These are phyloP conservation scores for Cardamine resedifolia DNA, from an alignment of 345 rosid genomes.

Conservation along the genomic window DNA sequence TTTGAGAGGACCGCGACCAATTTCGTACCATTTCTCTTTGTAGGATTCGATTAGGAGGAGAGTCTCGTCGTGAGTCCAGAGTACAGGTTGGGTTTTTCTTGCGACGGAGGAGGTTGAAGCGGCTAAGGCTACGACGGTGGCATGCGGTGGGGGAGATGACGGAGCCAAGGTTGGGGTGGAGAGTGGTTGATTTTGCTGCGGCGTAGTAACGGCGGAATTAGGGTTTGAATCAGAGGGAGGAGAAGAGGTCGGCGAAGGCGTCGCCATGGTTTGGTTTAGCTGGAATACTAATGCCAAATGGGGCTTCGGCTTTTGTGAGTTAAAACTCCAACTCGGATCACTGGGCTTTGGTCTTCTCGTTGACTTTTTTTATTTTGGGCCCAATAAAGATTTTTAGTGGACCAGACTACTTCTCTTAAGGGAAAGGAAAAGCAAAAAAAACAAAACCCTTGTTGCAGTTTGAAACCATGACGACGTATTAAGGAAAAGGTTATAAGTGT, in stretches of 20 bases:
- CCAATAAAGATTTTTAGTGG: background rate
- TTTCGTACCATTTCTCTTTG: conserved; percentile 66
- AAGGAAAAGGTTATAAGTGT: too few relatives aligned
- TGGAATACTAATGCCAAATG: background rate
- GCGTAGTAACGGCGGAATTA: conserved; percentile 33
- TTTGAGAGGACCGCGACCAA: conserved; percentile 64
- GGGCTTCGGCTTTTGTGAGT: background rate
- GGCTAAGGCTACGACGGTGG: conserved; percentile 29
- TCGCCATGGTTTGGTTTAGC: conserved; percentile 17
- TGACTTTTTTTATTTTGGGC: background rate
- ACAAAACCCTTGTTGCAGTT: background rate
- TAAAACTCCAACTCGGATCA: background rate
- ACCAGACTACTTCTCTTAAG: background rate
- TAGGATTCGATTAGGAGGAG: conserved; percentile 59
- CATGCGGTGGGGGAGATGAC: conserved; percentile 4
- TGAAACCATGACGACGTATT: background rate
- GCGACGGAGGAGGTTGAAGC: conserved; percentile 22
- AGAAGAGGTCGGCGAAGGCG: conserved; percentile 32
- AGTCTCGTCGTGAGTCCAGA: conserved; percentile 79
- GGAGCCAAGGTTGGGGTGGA: background rate
- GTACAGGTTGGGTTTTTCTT: conserved; percentile 57
- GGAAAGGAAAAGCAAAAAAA: background rate
- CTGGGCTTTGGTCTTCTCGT: conserved; percentile 14
- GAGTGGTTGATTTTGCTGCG: background rate
- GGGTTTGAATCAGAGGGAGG: conserved; percentile 37